Base-by-base conservation (phyloP, 192 early-diverging fungal genomes). In the Coemansia sp. region DNA sequence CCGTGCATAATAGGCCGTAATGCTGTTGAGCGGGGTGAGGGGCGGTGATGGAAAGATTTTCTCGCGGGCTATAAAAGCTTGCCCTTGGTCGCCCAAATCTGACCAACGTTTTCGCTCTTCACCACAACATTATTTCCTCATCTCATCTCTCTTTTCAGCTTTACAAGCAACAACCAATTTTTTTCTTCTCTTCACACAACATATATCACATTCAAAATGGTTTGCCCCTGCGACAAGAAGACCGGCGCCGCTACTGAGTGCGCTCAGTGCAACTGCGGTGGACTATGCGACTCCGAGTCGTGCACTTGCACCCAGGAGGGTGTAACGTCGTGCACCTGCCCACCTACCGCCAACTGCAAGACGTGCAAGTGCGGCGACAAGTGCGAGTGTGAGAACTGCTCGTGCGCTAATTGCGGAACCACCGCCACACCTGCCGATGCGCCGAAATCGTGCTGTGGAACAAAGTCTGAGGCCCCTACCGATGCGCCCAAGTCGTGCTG, bases 241-340 rank as follows among this genome's bases (percentile, higher is more conserved):
- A 49, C 34, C 22, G 40, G 30, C 22, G 43, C 62, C 40, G 20
- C 65, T 12, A 56, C 40, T n/a, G 67, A 24, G 5, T 45, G 69
- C 45, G 64, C 66, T 5, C 32, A 30, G 35, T 74, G 72, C 61
- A 41, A 29, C n/a, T 80, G 78, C 62, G 62, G 30, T 22, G 75
- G 75, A 45, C 39, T 68, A 53, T 71, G 73, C 73, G 68, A 40
- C 53, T 32, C 20, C 15, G 6, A 59, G 4, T 12, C 18, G 47
- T 80, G 78, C 72, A 71, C 62, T 29, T 80, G 78, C 59, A 65
- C 65, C n/a, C 65, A 76, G 66, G 18, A 43, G 3, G 69, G 69
- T 3, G 50, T 52, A 50, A 68, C 68, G 59, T 12, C 59, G 53
- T 80, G 78, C 72, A 39, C 72, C 27, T 67, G 69, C 63, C 67